These are phyloP conservation scores for Apodospora peruviana DNA, from an alignment of 495 filamentous ascomycete species.

Conservation along the genomic window DNA sequence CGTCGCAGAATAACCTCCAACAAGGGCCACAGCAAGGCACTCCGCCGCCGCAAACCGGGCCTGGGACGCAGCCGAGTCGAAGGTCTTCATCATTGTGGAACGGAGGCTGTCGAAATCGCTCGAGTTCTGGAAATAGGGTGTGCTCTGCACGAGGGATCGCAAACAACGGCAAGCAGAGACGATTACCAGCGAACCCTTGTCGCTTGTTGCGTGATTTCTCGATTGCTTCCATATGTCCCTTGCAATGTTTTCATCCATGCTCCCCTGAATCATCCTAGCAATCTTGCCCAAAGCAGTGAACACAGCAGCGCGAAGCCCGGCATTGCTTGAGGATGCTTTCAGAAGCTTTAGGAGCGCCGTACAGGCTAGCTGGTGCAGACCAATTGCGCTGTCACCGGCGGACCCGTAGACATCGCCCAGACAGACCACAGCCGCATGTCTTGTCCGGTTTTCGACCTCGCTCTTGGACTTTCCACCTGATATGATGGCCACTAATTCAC, in stretches of 20 bases:
- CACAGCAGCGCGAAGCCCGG: slow-evolving; percentile 76
- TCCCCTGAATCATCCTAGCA: slow-evolving; percentile 60
- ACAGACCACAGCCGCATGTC: slow-evolving; percentile 85
- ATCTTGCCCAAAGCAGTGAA: slow-evolving; percentile 76
- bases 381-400: slow-evolving; percentile 90
- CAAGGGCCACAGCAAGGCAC: slow-evolving; percentile 69
- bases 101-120: slow-evolving; percentile 86
- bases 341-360: slow-evolving; percentile 68
- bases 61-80: slow-evolving; percentile 67
- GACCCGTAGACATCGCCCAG: slow-evolving; percentile 82
- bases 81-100: slow-evolving; percentile 71
- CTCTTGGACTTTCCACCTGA: slow-evolving; percentile 75
- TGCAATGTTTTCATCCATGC: slow-evolving; percentile 77
- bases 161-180: slow-evolving; percentile 75
- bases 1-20: slow-evolving; percentile 71
- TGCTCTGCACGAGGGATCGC: slow-evolving; percentile 63
- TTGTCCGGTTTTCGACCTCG: slow-evolving; percentile 55
- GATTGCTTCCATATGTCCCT: slow-evolving; percentile 93
- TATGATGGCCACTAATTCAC: slow-evolving; percentile 73
- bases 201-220: slow-evolving; percentile 65
- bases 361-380: slow-evolving; percentile 68
- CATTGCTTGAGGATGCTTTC: slow-evolving; percentile 74
- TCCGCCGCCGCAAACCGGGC: slow-evolving; percentile 86
- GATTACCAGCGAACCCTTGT: slow-evolving; percentile 80
- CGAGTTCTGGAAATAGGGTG: slow-evolving; percentile 80